Conservation (phyloP, 768 basidiomycete species). For the Hortiboletus campestris region DNA sequence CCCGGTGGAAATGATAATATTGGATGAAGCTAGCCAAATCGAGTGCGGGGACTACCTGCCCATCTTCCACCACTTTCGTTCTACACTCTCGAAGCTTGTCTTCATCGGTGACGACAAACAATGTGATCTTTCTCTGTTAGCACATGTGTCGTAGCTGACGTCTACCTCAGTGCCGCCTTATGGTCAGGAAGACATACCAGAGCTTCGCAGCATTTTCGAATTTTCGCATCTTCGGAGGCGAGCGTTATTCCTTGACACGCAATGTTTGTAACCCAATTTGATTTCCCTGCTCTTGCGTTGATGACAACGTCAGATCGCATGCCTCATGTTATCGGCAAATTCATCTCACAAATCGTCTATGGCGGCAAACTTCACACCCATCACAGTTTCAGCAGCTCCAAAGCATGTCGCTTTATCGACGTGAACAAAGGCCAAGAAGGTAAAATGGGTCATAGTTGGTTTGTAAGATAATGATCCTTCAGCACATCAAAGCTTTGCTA, state of each 20-base stretch:
- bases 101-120: conserved; percentile 42
- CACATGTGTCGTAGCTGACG: background rate
- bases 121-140: conserved; percentile 18
- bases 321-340: conserved; percentile 70
- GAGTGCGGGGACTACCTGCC: conserved; percentile 41
- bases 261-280: conserved; percentile 50
- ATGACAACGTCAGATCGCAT: conserved; percentile 59
- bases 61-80: conserved; percentile 27
- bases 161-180: conserved; percentile 62
- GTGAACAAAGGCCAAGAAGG: conserved; percentile 33
- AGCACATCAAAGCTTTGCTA: background rate
- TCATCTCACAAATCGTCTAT: conserved; percentile 71
- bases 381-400: conserved; percentile 41
- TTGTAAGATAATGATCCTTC: conserved; percentile 18
- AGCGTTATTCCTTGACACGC: conserved; percentile 60
- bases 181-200: conserved; percentile 66
- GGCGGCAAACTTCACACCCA: conserved; percentile 52
- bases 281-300: background rate
- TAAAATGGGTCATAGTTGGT: conserved; percentile 34
- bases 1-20: conserved; percentile 39
- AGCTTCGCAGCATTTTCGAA: conserved; percentile 77
- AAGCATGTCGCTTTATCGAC: conserved; percentile 40
- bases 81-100: conserved; percentile 34
- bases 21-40: conserved; percentile 51
- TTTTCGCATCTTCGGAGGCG: conserved; percentile 50